Conservation (phyloP, 768 basidiomycete species). For the Pisolithus microcarpus region DNA sequence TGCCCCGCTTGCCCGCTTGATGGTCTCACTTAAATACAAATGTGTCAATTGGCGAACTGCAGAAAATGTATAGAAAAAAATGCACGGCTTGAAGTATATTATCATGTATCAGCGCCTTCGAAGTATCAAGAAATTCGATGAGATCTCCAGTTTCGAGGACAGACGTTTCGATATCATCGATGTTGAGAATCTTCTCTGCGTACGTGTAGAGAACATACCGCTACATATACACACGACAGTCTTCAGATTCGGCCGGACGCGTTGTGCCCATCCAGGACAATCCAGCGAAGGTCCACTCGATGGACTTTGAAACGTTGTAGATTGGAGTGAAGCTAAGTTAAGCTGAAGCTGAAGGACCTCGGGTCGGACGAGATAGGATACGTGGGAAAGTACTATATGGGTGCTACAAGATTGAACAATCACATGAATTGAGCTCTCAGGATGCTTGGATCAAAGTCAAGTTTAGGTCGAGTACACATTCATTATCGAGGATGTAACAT, state of each 20-base stretch:
- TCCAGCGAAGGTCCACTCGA: not conserved
- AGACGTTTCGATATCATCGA: not conserved
- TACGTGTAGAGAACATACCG: conserved; percentile 1
- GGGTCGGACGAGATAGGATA: too few species aligned
- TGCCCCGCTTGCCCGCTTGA: conserved; percentile 2
- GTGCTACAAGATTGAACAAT: too few species aligned
- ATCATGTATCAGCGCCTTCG: not conserved
- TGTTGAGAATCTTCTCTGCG: conserved; percentile 1
- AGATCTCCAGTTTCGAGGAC: not conserved
- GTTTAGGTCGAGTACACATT: too few species aligned
- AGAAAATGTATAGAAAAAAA: not conserved
- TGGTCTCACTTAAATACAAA: too few species aligned
- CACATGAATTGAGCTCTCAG: too few species aligned
- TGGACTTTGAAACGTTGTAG: too few species aligned
- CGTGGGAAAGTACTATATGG: too few species aligned
- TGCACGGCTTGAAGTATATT: not conserved
- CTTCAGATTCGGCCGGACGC: conserved; percentile 3
- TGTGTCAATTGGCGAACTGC: too few species aligned
- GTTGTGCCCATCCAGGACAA: not conserved
- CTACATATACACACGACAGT: conserved; percentile 1
- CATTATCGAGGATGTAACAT: too few species aligned
- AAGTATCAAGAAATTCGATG: conserved; percentile 1
- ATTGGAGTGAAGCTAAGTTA: too few species aligned
- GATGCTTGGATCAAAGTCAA: too few species aligned
- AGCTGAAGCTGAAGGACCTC: too few species aligned